Conservation (phyloP, 106 monocot genomes). For the Cymbidium sinense region DNA sequence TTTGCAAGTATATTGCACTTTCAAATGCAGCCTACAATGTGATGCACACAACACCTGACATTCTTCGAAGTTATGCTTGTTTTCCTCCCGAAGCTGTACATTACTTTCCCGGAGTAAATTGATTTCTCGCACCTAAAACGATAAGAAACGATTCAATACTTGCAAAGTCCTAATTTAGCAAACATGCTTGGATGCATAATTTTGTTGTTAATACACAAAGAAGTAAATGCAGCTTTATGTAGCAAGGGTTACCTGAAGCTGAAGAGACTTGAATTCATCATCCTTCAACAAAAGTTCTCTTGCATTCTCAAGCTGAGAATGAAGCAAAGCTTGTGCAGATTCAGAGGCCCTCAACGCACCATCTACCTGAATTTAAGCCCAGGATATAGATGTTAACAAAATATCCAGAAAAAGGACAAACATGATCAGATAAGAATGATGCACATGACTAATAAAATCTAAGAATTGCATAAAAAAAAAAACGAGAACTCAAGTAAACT, state of each 20-base stretch:
- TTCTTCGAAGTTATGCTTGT: constrained; percentile 93
- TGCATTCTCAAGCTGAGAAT: constrained; percentile 49
- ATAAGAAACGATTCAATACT: background rate
- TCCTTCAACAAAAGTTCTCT: constrained; percentile 45
- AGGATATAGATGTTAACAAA: background rate
- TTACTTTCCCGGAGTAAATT: constrained; percentile 97
- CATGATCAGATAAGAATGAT: background rate
- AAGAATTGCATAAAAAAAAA: background rate
- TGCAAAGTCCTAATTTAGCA: background rate
- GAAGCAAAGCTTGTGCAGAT: constrained; percentile 56
- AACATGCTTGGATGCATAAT: background rate
- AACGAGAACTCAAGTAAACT: background rate
- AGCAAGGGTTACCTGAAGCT: constrained; percentile 53
- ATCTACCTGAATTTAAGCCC: constrained; percentile 46
- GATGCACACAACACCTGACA: constrained; percentile 48
- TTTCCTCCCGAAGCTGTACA: constrained; percentile 89
- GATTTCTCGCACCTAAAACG: constrained; percentile 74
- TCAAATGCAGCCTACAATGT: background rate
- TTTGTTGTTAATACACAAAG: background rate
- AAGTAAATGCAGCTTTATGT: background rate
- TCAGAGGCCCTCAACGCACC: constrained; percentile 62
- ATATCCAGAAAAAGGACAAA: background rate
- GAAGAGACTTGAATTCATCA: constrained; percentile 86
- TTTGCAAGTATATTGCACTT: background rate
- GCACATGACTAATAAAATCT: background rate